Percentiles rank a stretch among this genome's conserved stretches.
phyloP scores from a whole-genome alignment of 2,329 filamentous ascomycete species.

The Aspergillus sp. region DNA sequence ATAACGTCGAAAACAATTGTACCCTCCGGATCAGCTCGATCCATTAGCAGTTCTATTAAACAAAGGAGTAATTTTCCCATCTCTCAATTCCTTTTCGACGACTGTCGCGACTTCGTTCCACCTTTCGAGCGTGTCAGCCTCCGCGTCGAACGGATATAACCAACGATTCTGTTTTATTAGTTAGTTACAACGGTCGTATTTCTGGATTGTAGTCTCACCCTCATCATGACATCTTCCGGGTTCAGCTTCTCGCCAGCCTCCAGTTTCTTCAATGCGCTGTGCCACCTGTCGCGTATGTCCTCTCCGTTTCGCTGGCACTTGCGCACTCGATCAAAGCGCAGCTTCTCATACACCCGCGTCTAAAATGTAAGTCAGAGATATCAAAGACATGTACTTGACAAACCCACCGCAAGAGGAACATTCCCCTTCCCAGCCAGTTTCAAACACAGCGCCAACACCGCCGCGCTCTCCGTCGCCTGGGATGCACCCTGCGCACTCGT shows the following conservation, averaged over 20 bases:
- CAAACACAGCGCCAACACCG: not conserved
- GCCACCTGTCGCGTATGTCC: not conserved
- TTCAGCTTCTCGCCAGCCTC: not conserved
- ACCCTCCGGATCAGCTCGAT: too few species aligned
- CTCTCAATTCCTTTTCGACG: not conserved
- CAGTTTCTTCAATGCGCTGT: not conserved
- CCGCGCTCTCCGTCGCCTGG: not conserved
- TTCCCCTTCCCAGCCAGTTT: not conserved
- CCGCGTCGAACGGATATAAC: not conserved
- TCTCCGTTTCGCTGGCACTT: not conserved
- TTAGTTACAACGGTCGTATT: fast-evolving
- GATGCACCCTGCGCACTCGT: not conserved
- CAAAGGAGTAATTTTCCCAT: not conserved
- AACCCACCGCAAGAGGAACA: not conserved
- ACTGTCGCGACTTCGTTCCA: not conserved
- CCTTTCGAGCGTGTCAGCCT: not conserved
- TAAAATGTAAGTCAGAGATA: not conserved
- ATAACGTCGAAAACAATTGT: too few species aligned
- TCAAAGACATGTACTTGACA: too few species aligned
- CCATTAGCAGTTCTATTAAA: not conserved
- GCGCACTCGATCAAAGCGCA: not conserved
- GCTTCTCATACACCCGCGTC: not conserved
- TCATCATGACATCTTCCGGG: not conserved
- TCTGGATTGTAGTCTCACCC: fast-evolving
- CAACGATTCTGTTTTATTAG: not conserved